These are phyloP conservation scores for Fusarium transvaalense DNA, from an alignment of 2,329 filamentous ascomycete genomes.

Conservation along the genomic window DNA sequence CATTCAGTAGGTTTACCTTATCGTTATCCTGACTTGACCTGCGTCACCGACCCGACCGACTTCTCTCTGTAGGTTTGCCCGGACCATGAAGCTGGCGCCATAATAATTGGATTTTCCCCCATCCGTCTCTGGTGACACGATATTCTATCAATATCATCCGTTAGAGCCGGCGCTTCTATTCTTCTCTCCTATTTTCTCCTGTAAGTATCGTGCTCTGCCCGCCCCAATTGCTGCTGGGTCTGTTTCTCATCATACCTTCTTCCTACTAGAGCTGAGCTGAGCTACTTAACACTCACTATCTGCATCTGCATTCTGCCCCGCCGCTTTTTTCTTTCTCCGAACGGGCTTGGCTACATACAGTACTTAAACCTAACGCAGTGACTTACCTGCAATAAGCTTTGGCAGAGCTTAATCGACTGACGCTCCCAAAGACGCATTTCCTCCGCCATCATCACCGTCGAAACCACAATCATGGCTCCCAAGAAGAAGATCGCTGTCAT, in stretches of 20 bases:
- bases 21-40: constrained; percentile 37
- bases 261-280: constrained; percentile 45
- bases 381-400: constrained; percentile 43
- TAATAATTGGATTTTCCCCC: constrained; percentile 45
- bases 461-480: constrained; percentile 58
- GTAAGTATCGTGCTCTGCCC: constrained; percentile 25
- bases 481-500: constrained; percentile 86
- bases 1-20: constrained; percentile 3
- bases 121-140: constrained; percentile 43
- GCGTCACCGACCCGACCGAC: constrained; percentile 41
- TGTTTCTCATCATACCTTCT: constrained; percentile 47
- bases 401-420: constrained; percentile 43
- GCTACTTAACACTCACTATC: constrained; percentile 33
- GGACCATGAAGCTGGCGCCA: constrained; percentile 48
- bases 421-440: constrained; percentile 11
- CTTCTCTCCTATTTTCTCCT: constrained; percentile 30
- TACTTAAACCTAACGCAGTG: constrained; percentile 29
- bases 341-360: constrained; percentile 31
- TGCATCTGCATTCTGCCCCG: too few relatives aligned
- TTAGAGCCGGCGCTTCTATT: constrained; percentile 28
- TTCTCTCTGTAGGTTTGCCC: constrained; percentile 3
- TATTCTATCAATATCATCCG: constrained; percentile 44
- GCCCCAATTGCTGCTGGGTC: constrained; percentile 9
- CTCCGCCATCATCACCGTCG: constrained; percentile 30
- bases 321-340: constrained; percentile 46